phyloP scores from a whole-genome alignment of 169 alveolate species.

The Plasmodium knowlesi region DNA sequence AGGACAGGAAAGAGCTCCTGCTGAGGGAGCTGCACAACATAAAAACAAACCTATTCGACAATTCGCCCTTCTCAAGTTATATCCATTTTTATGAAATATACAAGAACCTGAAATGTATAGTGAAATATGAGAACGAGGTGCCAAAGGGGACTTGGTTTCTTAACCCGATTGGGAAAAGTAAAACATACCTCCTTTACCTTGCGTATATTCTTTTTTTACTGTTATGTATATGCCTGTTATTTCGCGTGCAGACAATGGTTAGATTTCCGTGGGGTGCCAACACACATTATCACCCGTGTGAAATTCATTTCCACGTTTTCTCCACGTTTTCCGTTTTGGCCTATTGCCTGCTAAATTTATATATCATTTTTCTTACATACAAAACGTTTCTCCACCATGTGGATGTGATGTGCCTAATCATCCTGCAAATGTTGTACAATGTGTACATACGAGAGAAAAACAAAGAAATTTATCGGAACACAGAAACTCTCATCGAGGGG shows the following conservation, averaged over 20 bases:
- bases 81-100: conserved; percentile 71
- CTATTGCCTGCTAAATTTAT: conserved; percentile 34
- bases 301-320: conserved; percentile 62
- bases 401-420: conserved; percentile 49
- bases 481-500: conserved; percentile 66
- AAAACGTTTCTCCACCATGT: conserved; percentile 30
- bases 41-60: conserved; percentile 31
- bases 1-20: conserved; percentile 10
- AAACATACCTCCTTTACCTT: conserved; percentile 16
- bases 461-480: conserved; percentile 65
- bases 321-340: conserved; percentile 51
- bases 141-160: conserved; percentile 22
- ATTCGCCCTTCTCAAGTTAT: conserved; percentile 52
- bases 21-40: conserved; percentile 42
- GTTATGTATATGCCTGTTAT: conserved; percentile 36
- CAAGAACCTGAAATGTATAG: conserved; percentile 58
- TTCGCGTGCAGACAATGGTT: conserved; percentile 55
- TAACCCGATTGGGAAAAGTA: neutral
- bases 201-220: conserved; percentile 43
- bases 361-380: conserved; percentile 37
- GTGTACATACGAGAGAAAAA: conserved; percentile 53
- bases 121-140: conserved; percentile 36
- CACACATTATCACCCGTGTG: conserved; percentile 18
- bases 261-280: conserved; percentile 9
- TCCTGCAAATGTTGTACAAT: conserved; percentile 48